phyloP scores from a whole-genome alignment of 31 red algal species.

The Odonthalia washingtoniensis region DNA sequence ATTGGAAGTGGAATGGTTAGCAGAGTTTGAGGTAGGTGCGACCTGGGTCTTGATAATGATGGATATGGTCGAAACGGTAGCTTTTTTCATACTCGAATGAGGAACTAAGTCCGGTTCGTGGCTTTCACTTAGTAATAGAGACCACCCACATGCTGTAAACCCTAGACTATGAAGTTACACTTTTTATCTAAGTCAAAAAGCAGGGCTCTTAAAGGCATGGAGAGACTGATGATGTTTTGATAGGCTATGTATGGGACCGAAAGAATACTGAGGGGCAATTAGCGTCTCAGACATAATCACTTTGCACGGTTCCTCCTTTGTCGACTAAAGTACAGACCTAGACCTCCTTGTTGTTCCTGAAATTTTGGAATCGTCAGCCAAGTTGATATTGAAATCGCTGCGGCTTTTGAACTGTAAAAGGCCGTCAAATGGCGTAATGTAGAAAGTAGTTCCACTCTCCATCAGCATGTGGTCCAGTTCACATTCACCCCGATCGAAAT shows the following conservation, averaged over 20 bases:
- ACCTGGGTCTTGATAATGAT: background rate
- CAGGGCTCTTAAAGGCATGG: too few relatives aligned
- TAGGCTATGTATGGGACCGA: too few relatives aligned
- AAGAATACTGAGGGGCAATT: slow-evolving; percentile 20
- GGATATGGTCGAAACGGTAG: background rate
- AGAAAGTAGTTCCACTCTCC: slow-evolving; percentile 41
- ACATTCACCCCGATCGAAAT: background rate
- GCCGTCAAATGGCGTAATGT: slow-evolving; percentile 3
- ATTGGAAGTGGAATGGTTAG: background rate
- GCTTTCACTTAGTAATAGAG: slow-evolving; percentile 24
- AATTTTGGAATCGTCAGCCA: slow-evolving; percentile 37
- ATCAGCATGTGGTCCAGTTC: background rate
- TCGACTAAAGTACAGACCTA: slow-evolving; percentile 3
- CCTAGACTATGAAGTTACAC: too few relatives aligned
- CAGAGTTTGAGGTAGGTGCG: background rate
- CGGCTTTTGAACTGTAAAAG: background rate
- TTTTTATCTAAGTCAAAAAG: too few relatives aligned
- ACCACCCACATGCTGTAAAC: too few relatives aligned
- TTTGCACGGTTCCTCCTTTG: background rate
- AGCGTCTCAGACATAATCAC: slow-evolving; percentile 51
- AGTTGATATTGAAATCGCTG: slow-evolving; percentile 2
- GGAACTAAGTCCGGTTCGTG: background rate
- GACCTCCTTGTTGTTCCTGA: slow-evolving; percentile 7
- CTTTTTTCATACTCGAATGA: background rate
- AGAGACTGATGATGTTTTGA: too few relatives aligned